Evolutionary conservation across 2,329 filamentous ascomycete species (phyloP).

Genomic region (Lithohypha guttulata): DNA sequence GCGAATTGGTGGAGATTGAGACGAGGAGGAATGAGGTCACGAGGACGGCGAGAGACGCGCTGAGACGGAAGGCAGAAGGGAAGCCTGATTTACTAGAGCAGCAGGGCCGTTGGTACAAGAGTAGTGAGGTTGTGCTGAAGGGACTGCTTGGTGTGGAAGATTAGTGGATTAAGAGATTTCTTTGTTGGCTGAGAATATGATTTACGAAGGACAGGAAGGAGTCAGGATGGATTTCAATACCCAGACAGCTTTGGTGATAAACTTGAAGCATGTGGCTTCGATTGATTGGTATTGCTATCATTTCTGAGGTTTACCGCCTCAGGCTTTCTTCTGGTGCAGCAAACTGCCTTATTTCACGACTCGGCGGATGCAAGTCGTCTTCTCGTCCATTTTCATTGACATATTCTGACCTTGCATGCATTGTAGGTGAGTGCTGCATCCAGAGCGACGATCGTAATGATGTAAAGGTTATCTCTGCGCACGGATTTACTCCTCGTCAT

Average conservation of each 20-base stretch:
- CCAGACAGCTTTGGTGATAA: too few species aligned
- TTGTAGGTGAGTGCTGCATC: neutral
- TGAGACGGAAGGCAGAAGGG: conserved; percentile 33
- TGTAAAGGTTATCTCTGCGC: conserved; percentile 1
- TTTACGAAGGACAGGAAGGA: too few species aligned
- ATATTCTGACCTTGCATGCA: neutral
- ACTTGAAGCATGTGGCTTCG: too few species aligned
- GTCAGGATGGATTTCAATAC: too few species aligned
- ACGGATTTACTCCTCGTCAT: conserved; percentile 59
- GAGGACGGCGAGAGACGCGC: conserved; percentile 38
- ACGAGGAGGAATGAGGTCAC: conserved; percentile 35
- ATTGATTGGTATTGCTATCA: too few species aligned
- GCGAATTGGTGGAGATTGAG: conserved; percentile 33
- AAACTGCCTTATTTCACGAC: too few species aligned
- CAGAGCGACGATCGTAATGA: neutral
- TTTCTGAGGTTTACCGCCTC: too few species aligned
- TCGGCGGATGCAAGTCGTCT: too few species aligned
- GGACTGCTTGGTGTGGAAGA: conserved; percentile 29
- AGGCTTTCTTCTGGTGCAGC: too few species aligned
- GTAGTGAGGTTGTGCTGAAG: conserved; percentile 32
- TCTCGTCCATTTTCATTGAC: too few species aligned
- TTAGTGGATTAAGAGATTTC: too few species aligned
- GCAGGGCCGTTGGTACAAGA: conserved; percentile 36
- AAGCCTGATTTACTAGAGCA: conserved; percentile 38
- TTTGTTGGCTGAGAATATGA: too few species aligned